Evolutionary conservation across 306 rosid genomes (phyloP).

Genomic region (Quercus engelmannii): DNA sequence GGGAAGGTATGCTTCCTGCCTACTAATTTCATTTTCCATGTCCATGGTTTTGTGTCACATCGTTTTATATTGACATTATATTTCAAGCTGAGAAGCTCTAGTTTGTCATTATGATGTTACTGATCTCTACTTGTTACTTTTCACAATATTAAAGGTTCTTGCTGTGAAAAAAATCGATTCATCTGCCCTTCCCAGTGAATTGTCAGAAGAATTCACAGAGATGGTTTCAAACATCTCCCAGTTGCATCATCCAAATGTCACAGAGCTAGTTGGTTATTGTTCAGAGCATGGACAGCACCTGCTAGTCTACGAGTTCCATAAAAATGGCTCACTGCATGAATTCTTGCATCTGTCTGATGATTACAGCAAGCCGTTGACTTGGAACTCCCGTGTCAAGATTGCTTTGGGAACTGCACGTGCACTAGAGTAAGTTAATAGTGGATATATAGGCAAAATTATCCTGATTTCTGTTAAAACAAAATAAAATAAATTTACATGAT

Average conservation of each 20-base stretch:
- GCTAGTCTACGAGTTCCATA: constrained; percentile 80
- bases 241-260: constrained; percentile 85
- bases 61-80: not conserved
- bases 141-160: constrained; percentile 60
- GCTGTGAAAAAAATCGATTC: constrained; percentile 96
- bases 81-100: not conserved
- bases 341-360: constrained; percentile 88
- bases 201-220: constrained; percentile 63
- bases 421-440: constrained; percentile 71
- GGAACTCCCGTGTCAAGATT: constrained; percentile 96
- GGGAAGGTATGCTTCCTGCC: constrained; percentile 62
- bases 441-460: constrained; percentile 5
- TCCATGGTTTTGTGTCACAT: not conserved
- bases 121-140: constrained; percentile 20
- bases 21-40: constrained; percentile 4
- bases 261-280: constrained; percentile 94
- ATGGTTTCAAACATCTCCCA: constrained; percentile 67
- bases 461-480: not conserved
- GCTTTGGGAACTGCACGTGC: constrained; percentile 98
- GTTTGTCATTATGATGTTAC: not conserved
- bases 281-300: constrained; percentile 94
- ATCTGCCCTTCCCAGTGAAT: constrained; percentile 49
- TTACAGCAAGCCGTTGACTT: constrained; percentile 79
- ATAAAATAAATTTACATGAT: not conserved
- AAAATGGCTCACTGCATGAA: constrained; percentile 83